These are phyloP conservation scores for Ascomycota sp. DNA, from an alignment of 2,329 filamentous ascomycete genomes.

Conservation along the genomic window DNA sequence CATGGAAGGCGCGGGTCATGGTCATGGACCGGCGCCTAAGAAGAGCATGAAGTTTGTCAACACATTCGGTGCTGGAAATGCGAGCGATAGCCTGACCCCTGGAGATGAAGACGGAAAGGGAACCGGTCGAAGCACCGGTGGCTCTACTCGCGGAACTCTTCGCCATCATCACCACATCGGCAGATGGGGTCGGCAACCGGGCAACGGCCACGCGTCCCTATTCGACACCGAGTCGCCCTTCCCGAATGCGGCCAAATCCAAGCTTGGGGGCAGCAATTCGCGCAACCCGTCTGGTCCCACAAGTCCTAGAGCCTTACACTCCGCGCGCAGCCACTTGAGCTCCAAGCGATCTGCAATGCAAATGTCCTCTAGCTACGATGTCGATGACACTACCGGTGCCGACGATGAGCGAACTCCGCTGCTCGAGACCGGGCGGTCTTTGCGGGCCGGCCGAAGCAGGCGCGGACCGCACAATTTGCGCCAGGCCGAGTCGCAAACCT, in stretches of 20 bases:
- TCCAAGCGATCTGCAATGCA: constrained; percentile 32
- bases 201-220: constrained; percentile 45
- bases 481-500: constrained; percentile 52
- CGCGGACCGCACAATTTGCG: constrained; percentile 33
- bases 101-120: constrained; percentile 47
- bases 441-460: constrained; percentile 33
- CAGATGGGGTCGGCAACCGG: constrained; percentile 48
- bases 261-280: constrained; percentile 32
- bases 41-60: constrained; percentile 94
- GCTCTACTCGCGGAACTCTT: constrained; percentile 40
- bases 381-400: constrained; percentile 56
- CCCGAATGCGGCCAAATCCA: constrained; percentile 39
- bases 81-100: constrained; percentile 24
- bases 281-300: constrained; percentile 45
- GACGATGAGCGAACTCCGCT: constrained; percentile 79
- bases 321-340: constrained; percentile 11
- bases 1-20: constrained; percentile 31
- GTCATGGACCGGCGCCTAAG: constrained; percentile 25
- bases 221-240: constrained; percentile 65
- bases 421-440: constrained; percentile 36
- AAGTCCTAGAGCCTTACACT: constrained; percentile 38
- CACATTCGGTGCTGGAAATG: constrained; percentile 39
- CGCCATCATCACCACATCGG: constrained; percentile 57
- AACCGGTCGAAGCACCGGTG: constrained; percentile 33
- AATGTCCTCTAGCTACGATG: constrained; percentile 45